Percentiles rank a stretch among this genome's conserved stretches.
phyloP scores from a whole-genome alignment of 2,329 filamentous ascomycete genomes.

The Aspergillus caelatus region DNA sequence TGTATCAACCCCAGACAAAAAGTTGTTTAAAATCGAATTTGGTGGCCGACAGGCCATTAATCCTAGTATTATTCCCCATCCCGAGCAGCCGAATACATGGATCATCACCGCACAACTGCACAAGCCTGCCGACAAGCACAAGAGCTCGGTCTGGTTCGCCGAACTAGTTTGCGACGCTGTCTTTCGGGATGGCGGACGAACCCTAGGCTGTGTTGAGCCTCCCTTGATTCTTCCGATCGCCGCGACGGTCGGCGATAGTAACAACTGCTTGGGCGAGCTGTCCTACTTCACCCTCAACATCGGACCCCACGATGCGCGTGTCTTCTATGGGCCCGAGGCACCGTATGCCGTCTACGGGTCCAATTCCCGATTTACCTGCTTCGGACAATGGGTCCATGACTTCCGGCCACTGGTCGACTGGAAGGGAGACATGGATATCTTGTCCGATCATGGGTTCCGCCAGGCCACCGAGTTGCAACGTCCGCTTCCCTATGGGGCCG shows the following conservation, averaged over 20 bases:
- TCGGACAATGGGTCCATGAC: constrained; percentile 61
- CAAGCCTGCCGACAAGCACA: constrained; percentile 25
- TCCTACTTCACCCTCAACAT: constrained; percentile 47
- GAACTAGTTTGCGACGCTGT: constrained; percentile 56
- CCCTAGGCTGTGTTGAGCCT: constrained; percentile 42
- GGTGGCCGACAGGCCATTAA: constrained; percentile 50
- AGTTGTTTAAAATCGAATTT: constrained; percentile 57
- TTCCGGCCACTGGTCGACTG: constrained; percentile 55
- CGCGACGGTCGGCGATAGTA: constrained; percentile 45
- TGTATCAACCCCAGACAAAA: constrained; percentile 47
- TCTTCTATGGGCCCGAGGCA: constrained; percentile 56
- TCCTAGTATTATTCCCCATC: constrained; percentile 62
- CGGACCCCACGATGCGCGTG: constrained; percentile 62
- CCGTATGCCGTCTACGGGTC: constrained; percentile 60
- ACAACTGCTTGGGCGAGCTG: constrained; percentile 51
- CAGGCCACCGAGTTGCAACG: constrained; percentile 56
- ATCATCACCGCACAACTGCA: constrained; percentile 56
- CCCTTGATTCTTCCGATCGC: constrained; percentile 51
- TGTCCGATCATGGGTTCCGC: constrained; percentile 41
- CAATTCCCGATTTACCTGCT: constrained; percentile 58
- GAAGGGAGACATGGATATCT: constrained; percentile 30
- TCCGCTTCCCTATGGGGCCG: constrained; percentile 45
- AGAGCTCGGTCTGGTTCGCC: constrained; percentile 36
- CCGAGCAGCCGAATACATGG: constrained; percentile 50
- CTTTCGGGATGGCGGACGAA: constrained; percentile 44